Conservation (phyloP, 2,329 filamentous ascomycete species). For the Amylocarpus encephaloides region DNA sequence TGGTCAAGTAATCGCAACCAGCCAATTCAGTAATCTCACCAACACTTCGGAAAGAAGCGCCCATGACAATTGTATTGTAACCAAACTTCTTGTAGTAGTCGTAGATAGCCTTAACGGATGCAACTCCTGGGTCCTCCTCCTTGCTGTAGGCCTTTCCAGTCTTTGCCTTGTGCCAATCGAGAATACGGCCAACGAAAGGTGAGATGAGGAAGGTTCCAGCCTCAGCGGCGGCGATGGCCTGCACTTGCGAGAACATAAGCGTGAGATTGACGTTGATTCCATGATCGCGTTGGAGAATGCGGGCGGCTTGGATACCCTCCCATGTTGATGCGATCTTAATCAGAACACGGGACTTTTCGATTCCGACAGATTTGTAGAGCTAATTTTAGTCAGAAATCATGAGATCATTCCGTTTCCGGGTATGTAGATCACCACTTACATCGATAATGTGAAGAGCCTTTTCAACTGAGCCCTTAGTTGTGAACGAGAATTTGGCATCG, state of each 20-base stretch:
- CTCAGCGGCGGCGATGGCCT: constrained; percentile 95
- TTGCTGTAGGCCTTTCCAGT: constrained; percentile 90
- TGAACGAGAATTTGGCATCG: constrained; percentile 91
- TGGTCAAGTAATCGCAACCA: constrained; percentile 98
- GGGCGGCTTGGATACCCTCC: constrained; percentile 98
- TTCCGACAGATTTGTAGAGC: constrained; percentile 91
- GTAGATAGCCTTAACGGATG: constrained; percentile 89
- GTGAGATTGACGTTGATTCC: constrained; percentile 98
- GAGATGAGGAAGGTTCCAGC: constrained; percentile 96
- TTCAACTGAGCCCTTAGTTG: constrained; percentile 82
- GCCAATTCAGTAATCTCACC: constrained; percentile 98
- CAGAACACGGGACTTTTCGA: constrained; percentile 87
- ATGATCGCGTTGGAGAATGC: constrained; percentile 93
- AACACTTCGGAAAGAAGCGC: constrained; percentile 91
- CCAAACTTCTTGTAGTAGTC: constrained; percentile 99
- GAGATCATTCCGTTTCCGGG: not conserved
- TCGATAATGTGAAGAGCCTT: constrained; percentile 98
- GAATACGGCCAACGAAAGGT: constrained; percentile 96
- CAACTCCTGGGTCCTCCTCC: constrained; percentile 91
- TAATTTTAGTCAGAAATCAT: constrained; percentile 34
- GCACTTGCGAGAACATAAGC: constrained; percentile 92
- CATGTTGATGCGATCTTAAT: constrained; percentile 99
- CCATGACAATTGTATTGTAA: constrained; percentile 99
- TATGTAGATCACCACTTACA: constrained; percentile 48
- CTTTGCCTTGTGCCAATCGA: constrained; percentile 98